phyloP scores from a whole-genome alignment of 2,329 filamentous ascomycete genomes.

The Trichocomaceae sp. region DNA sequence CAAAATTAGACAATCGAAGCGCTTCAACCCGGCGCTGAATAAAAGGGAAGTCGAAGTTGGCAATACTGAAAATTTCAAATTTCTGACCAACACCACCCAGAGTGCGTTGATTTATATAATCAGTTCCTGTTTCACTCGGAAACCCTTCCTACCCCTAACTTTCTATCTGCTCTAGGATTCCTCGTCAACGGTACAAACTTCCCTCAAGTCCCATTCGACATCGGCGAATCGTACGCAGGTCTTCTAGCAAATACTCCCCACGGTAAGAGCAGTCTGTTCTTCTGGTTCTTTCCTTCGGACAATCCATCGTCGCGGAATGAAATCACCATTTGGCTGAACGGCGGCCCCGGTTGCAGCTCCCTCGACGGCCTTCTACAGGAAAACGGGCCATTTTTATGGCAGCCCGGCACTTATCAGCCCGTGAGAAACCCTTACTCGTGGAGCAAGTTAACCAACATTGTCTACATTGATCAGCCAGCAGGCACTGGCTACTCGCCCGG shows the following conservation, averaged over 20 bases:
- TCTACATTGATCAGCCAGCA: constrained; percentile 62
- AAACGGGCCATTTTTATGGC: constrained; percentile 40
- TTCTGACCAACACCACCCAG: constrained; percentile 5
- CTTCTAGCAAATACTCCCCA: constrained; percentile 43
- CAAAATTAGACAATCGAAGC: constrained; percentile 5
- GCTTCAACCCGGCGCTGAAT: not conserved
- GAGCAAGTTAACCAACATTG: constrained; percentile 56
- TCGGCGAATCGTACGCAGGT: constrained; percentile 49
- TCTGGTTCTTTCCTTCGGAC: constrained; percentile 53
- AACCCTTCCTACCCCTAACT: not conserved
- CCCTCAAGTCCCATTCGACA: constrained; percentile 13
- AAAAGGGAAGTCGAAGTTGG: constrained; percentile 3
- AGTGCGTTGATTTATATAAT: not conserved
- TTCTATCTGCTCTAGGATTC: not conserved
- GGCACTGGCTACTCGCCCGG: constrained; percentile 58
- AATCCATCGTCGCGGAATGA: constrained; percentile 30
- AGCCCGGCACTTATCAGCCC: constrained; percentile 39
- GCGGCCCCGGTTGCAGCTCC: constrained; percentile 42
- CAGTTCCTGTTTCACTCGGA: not conserved
- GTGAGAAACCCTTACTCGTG: constrained; percentile 49
- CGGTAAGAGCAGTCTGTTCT: constrained; percentile 58
- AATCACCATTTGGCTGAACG: constrained; percentile 42
- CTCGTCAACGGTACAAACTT: constrained; percentile 11
- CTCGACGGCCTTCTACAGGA: constrained; percentile 38
- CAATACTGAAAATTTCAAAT: not conserved